phyloP scores from a whole-genome alignment of 441 rosid genomes.

The Gossypium lobatum region DNA sequence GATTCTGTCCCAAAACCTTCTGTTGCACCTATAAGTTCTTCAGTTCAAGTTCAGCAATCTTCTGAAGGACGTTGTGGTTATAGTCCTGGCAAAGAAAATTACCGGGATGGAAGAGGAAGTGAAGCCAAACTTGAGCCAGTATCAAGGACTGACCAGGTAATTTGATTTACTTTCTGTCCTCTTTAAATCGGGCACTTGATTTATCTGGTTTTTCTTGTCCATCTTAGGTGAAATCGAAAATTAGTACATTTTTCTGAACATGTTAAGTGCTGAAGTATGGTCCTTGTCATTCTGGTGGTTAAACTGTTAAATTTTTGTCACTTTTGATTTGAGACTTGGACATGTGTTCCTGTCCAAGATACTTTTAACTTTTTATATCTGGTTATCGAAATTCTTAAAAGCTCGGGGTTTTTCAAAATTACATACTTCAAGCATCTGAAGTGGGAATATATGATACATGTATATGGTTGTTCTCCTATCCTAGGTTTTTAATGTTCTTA shows the following conservation, averaged over 20 bases:
- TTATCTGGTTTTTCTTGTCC: background rate
- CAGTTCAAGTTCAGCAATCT: constrained; percentile 45
- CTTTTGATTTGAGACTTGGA: background rate
- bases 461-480: constrained; percentile 3
- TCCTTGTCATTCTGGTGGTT: background rate
- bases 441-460: background rate
- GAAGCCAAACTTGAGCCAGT: constrained; percentile 32
- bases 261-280: background rate
- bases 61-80: constrained; percentile 28
- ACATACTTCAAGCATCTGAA: background rate
- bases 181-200: background rate
- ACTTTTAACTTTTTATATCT: background rate
- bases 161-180: constrained; percentile 7
- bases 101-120: constrained; percentile 33
- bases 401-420: background rate
- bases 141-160: constrained; percentile 40
- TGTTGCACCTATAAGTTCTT: constrained; percentile 42
- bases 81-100: constrained; percentile 43
- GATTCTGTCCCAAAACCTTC: constrained; percentile 24
- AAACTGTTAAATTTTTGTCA: background rate
- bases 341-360: no score
- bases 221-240: background rate
- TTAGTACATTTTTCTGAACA: background rate
- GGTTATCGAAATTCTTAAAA: background rate
- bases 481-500: constrained; percentile 29